Conservation (phyloP, 2,329 filamentous ascomycete genomes). For the Exophiala sp. region DNA sequence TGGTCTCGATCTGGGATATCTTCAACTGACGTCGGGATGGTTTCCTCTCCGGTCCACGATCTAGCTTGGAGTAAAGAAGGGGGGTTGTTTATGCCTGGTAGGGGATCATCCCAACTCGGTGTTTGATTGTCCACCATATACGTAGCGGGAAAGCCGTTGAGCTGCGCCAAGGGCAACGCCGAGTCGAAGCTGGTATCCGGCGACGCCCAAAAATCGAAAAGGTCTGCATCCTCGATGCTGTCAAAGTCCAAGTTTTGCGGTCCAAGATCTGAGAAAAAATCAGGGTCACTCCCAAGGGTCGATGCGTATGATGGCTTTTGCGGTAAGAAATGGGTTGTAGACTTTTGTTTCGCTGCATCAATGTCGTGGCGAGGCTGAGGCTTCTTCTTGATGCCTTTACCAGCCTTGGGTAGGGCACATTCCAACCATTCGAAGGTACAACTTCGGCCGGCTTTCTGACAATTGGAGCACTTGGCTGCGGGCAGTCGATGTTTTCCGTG, state of each 20-base stretch:
- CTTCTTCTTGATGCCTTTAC: slow-evolving; percentile 4
- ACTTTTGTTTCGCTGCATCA: not conserved
- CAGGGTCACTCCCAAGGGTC: not conserved
- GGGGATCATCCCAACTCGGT: not conserved
- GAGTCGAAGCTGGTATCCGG: not conserved
- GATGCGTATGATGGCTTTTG: not conserved
- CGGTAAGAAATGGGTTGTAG: not conserved
- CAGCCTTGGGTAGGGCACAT: not conserved
- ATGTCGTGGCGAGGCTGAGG: not conserved
- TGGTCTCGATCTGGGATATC: not conserved
- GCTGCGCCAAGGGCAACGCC: not conserved
- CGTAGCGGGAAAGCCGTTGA: not conserved
- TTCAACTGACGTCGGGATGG: not conserved
- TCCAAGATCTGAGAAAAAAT: not conserved
- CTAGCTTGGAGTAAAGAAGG: not conserved
- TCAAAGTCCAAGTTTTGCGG: not conserved
- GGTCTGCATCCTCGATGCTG: not conserved
- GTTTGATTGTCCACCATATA: not conserved
- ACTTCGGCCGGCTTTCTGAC: slow-evolving; percentile 1
- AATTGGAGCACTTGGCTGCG: slow-evolving; percentile 2
- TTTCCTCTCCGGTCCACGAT: not conserved
- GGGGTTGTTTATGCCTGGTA: not conserved
- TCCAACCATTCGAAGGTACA: slow-evolving; percentile 11
- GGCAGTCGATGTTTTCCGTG: not conserved
- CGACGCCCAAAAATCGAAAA: not conserved